Evolutionary conservation across 2,329 filamentous ascomycete species (phyloP), one percentile per base, ranked within the genome.

Genomic region (Amesomyces nigricolor): DNA sequence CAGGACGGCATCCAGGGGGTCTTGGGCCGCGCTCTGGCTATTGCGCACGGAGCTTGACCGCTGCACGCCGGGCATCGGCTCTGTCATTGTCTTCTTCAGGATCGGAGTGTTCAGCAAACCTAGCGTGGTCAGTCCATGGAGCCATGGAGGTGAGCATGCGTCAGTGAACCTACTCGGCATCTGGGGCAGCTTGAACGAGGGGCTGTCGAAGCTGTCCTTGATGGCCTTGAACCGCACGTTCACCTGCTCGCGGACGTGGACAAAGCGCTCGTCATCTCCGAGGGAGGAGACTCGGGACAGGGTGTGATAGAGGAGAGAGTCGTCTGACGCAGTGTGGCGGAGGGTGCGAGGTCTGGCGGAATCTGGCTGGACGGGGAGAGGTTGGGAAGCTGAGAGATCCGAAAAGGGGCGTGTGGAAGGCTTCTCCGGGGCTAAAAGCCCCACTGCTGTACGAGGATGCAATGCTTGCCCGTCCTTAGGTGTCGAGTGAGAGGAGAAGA

Each of bases 191-290:
- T 85, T 89, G 71, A 91, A 87, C 53, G 85, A 89, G 2, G 91
- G 88, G 40, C 79, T 74, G 64, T 96, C 91, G 66, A 90, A 82
- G 66, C 87, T 95, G 68, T 96, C 91, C 66, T 85, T 88, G 68
- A 97, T 88, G 4, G 92, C 92, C 72, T 95, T 95, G 66, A 94
- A 78, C 42, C 92, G 81, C 63, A 88, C 90, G 65, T 96, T 97
- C 62, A 92, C 87, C 74, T 94, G 89, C 58, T 89, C 87, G 43
- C 85, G 82, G 11, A 95, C 83, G 69, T 94, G 78, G 48, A 87
- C 82, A 69, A 94, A 97, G 44, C 86, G 80, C 39, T 83, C 82
- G 64, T 92, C 89, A 66, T 96, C 89, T 2, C 91, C 91, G 0
- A 95, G 78, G 0, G 90, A 95, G 0, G 91, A 94, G 0, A 87